A percentile compares a stretch with the other conserved stretches of the same genome.
Conservation (phyloP, 495 filamentous ascomycete genomes). For the Barbatosphaeria neglecta region DNA sequence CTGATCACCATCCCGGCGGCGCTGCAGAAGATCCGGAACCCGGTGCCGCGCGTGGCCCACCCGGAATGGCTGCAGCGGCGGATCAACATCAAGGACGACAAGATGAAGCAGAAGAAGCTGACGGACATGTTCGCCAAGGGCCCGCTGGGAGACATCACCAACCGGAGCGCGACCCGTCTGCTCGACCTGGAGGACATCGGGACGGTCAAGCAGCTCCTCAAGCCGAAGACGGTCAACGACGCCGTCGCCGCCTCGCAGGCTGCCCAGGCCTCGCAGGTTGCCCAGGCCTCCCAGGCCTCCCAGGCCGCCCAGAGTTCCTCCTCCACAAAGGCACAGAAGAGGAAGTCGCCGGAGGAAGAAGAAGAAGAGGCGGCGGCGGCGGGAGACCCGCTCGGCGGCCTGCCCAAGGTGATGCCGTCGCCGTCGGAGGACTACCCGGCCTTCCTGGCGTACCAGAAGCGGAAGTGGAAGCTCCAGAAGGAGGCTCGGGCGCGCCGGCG, state of each 20-base stretch:
- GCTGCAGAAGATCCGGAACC: constrained; percentile 87
- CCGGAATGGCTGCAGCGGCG: constrained; percentile 92
- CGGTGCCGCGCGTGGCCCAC: constrained; percentile 84
- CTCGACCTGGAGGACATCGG: constrained; percentile 86
- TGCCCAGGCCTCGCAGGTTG: constrained; percentile 28
- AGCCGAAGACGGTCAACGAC: constrained; percentile 56
- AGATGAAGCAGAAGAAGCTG: constrained; percentile 96
- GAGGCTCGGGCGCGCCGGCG: constrained; percentile 77
- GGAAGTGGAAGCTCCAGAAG: constrained; percentile 98
- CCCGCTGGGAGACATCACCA: constrained; percentile 62
- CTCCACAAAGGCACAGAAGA: constrained; percentile 53
- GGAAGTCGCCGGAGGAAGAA: constrained; percentile 64
- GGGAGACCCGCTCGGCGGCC: constrained; percentile 67
- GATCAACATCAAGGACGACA: constrained; percentile 91
- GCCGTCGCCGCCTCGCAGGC: constrained; percentile 34
- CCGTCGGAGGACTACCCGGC: constrained; percentile 78
- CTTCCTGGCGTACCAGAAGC: constrained; percentile 91
- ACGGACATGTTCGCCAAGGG: constrained; percentile 79
- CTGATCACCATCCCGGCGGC: constrained; percentile 97
- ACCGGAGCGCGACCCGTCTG: constrained; percentile 37
- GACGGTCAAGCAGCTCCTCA: constrained; percentile 51
- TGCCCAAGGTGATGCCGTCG: constrained; percentile 77
- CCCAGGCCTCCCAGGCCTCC: constrained; percentile 30
- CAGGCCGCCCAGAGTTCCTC: too few relatives aligned
- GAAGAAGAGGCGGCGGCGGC: constrained; percentile 44